Evolutionary conservation across 1,284 basidiomycete species (phyloP).

Genomic region (Schizopora paradoxa): DNA sequence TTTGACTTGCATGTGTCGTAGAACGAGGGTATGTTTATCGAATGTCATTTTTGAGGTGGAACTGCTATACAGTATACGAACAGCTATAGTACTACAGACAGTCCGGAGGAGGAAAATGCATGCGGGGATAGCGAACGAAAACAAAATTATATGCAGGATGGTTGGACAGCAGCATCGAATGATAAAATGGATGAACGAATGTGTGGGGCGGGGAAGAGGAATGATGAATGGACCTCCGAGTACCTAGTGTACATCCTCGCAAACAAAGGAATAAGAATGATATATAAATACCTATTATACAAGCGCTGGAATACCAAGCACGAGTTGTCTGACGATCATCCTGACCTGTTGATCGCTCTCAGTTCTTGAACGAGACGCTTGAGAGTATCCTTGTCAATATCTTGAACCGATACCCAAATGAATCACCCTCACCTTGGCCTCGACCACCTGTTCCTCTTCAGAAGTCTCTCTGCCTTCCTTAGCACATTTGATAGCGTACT

Average conservation of each 20-base stretch:
- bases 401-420: not conserved
- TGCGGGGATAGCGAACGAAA: too few species aligned
- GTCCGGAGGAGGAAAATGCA: too few species aligned
- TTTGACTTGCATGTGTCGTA: too few species aligned
- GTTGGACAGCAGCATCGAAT: too few species aligned
- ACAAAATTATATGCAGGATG: too few species aligned
- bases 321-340: not conserved
- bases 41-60: too few species aligned
- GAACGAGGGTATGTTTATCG: too few species aligned
- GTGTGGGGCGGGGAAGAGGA: not conserved
- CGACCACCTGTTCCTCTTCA: slow-evolving; percentile 4
- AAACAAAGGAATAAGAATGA: not conserved
- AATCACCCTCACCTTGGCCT: slow-evolving; percentile 6
- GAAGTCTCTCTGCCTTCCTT: not conserved
- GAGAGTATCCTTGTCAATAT: not conserved
- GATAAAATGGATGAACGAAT: not conserved
- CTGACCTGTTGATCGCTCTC: not conserved
- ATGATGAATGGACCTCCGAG: not conserved
- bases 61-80: too few species aligned
- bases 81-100: too few species aligned
- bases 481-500: slow-evolving; percentile 47
- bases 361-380: slow-evolving; percentile 13
- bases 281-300: not conserved
- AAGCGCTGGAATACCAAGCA: not conserved
- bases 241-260: not conserved